Evolutionary conservation across 2,329 filamentous ascomycete genomes (phyloP), one percentile per base, ranked within the genome.

Genomic region (Lachnellula hyalina): DNA sequence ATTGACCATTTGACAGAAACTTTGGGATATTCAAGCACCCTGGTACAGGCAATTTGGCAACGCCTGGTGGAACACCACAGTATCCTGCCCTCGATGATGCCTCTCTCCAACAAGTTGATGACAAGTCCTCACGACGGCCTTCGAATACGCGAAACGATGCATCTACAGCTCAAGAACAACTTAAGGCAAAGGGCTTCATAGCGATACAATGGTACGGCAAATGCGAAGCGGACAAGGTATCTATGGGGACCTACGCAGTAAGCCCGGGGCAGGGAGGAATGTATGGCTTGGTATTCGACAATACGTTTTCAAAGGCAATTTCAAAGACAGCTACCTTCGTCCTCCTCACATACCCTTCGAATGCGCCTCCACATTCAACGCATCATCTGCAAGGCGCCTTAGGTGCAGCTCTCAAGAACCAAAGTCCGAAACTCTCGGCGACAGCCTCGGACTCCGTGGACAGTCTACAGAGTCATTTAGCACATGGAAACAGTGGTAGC

Each of bases 21-120:
- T 96, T 99, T 71, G 94, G 92, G 68, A 88, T 99, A 67, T 95
- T 99, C 74, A 97, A 96, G 71, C 94, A 97, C 71, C 93, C 94
- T 2, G 91, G 92, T 62, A 86, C 52, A 53, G 63, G 58, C 51
- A 65, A 51, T 59, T 54, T 50, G 45, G 64, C 59, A 50, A 61
- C 61, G 7, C 46, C 54, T 21, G 54, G 49, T 9, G 57, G 42
- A 47, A 56, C 36, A 46, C 59, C 52, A 35, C 55, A 56, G 52
- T 47, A 51, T 35, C 49, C 59, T 4, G 46, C 51, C n/a, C 41
- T 61, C 4, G 65, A 66, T 25, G 65, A 67, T 55, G 49, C 61
- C 21, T 52, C 60, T 44, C 61, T 65, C 19, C 62, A 61, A 28
- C 64, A 63, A 21, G 40, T 63, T 14, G 65, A 69, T 46, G 44